Conservation (phyloP, 371 early-diverging fungal genomes). For the Rhizopus microsporus region DNA sequence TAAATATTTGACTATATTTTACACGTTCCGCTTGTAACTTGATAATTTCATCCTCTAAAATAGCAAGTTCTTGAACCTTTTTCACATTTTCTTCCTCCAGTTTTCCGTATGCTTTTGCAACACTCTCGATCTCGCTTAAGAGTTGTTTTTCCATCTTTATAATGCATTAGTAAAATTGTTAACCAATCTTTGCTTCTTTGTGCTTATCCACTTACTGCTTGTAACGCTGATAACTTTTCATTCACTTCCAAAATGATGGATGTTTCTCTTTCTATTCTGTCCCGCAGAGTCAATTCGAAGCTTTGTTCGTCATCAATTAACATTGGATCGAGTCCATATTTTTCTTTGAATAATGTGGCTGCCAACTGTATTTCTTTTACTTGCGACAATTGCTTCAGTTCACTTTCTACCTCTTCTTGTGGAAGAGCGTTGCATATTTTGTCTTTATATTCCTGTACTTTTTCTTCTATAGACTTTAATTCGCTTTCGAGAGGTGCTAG, state of each 20-base stretch:
- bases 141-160: constrained; percentile 58
- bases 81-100: constrained; percentile 80
- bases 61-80: constrained; percentile 69
- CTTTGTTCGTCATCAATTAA: constrained; percentile 3
- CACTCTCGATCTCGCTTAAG: constrained; percentile 77
- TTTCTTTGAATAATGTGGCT: constrained; percentile 15
- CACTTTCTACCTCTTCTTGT: constrained; percentile 9
- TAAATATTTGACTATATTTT: constrained; percentile 48
- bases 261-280: constrained; percentile 29
- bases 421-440: background rate
- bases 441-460: constrained; percentile 10
- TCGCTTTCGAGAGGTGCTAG: constrained; percentile 18
- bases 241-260: constrained; percentile 10
- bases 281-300: constrained; percentile 27
- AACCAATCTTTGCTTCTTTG: background rate
- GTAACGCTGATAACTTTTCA: constrained; percentile 13
- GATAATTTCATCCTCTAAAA: constrained; percentile 76
- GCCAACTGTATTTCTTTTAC: constrained; percentile 17
- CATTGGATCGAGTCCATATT: constrained; percentile 25
- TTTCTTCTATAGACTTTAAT: constrained; percentile 14
- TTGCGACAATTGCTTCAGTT: constrained; percentile 9
- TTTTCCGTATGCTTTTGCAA: constrained; percentile 76
- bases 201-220: constrained; percentile 14
- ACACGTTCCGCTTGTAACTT: constrained; percentile 68
- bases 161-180: background rate